These are phyloP conservation scores for Podospora comata DNA, from an alignment of 495 filamentous ascomycete species.

Conservation along the genomic window DNA sequence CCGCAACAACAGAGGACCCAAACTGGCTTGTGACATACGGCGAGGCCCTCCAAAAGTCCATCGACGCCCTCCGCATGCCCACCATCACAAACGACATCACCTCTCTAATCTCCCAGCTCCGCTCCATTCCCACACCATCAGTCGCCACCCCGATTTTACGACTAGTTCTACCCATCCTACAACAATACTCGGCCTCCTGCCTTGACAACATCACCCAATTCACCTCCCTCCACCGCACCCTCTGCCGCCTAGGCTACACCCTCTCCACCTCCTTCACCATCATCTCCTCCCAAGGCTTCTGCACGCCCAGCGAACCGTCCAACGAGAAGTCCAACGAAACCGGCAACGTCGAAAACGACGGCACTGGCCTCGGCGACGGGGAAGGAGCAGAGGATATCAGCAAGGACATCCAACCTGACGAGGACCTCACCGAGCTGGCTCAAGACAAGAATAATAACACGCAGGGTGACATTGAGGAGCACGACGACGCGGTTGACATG, in stretches of 20 bases:
- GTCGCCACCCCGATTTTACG: slow-evolving; percentile 59
- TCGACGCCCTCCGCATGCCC: slow-evolving; percentile 57
- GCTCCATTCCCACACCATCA: slow-evolving; percentile 43
- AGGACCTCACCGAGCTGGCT: slow-evolving; percentile 87
- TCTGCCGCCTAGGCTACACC: slow-evolving; percentile 69
- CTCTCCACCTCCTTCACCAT: slow-evolving; percentile 72
- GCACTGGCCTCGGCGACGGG: slow-evolving; percentile 96
- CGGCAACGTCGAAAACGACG: slow-evolving; percentile 71
- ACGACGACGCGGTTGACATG: slow-evolving; percentile 90
- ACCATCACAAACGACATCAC: slow-evolving; percentile 46
- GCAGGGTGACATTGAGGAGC: slow-evolving; percentile 69
- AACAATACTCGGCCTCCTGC: slow-evolving; percentile 66
- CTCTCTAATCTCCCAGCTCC: slow-evolving; percentile 51
- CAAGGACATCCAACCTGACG: slow-evolving; percentile 90
- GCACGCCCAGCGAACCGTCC: slow-evolving; percentile 75
- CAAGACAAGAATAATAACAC: slow-evolving; percentile 72
- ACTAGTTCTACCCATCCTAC: slow-evolving; percentile 66
- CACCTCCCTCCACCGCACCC: slow-evolving; percentile 58
- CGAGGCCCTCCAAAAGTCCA: slow-evolving; percentile 49
- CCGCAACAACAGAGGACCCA: slow-evolving; percentile 54
- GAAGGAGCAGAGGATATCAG: slow-evolving; percentile 96
- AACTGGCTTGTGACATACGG: slow-evolving; percentile 64
- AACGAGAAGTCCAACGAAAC: slow-evolving; percentile 60
- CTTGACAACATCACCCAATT: slow-evolving; percentile 50
- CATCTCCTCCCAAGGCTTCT: slow-evolving; percentile 82